Conservation (phyloP, 352 stramenopile genomes). For the Elongisporangium prolatum region DNA sequence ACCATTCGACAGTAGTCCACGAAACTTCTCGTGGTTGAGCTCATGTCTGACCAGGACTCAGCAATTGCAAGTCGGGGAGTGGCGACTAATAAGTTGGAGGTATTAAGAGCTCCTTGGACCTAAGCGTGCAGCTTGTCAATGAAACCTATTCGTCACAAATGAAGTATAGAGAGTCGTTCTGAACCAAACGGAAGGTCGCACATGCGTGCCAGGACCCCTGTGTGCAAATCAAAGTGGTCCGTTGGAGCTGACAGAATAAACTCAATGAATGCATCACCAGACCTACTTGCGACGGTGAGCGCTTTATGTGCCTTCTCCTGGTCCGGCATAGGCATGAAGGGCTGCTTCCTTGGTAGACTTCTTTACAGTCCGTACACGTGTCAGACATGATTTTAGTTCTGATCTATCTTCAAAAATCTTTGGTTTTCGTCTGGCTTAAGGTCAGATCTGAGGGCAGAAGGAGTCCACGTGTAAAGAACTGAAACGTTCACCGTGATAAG, state of each 20-base stretch:
- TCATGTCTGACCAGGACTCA: conserved; percentile 2
- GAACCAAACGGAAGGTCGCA: conserved; percentile 15
- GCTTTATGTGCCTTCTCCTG: conserved; percentile 1
- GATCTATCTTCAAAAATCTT: no score
- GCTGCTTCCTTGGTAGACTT: not conserved
- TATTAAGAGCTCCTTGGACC: no score
- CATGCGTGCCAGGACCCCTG: conserved; percentile 7
- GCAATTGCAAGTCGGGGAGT: no score
- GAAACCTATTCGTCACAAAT: conserved; percentile 8
- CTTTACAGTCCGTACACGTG: no score
- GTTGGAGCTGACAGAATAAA: not conserved
- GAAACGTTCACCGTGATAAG: no score
- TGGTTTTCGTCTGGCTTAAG: no score
- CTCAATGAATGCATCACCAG: conserved; percentile 8
- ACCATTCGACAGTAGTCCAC: not conserved
- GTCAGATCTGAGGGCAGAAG: no score
- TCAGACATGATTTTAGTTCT: no score
- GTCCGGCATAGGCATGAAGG: conserved; percentile 1
- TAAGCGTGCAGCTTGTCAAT: no score
- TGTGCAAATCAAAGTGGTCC: conserved; percentile 4
- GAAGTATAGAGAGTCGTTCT: conserved; percentile 8
- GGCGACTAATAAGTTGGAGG: no score
- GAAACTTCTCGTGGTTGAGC: conserved; percentile 1
- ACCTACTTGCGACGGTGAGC: conserved; percentile 12
- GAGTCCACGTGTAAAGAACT: no score